A percentile compares a stretch with the other conserved stretches of the same genome.
Conservation (phyloP, 441 rosid genomes). For the Cnidoscolus chayamansa region DNA sequence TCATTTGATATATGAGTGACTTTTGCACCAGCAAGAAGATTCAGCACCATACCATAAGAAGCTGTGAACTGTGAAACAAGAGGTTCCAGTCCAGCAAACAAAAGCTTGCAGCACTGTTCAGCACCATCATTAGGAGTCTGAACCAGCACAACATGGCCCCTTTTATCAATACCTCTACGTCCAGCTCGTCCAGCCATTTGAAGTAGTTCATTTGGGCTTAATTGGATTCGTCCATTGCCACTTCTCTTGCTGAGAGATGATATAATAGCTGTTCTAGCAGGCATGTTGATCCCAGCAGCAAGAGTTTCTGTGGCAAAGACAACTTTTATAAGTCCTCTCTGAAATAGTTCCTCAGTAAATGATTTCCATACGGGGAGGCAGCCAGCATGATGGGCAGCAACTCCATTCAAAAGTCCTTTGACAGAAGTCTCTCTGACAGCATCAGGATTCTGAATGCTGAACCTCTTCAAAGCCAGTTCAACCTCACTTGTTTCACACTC, state of each 20-base stretch:
- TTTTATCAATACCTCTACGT: conserved; percentile 86
- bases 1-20: conserved; percentile 57
- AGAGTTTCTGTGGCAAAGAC: conserved; percentile 97
- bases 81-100: conserved; percentile 82
- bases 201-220: conserved; percentile 80
- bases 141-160: conserved; percentile 77
- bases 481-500: conserved; percentile 80
- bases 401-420: conserved; percentile 78
- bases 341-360: conserved; percentile 86
- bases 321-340: conserved; percentile 85
- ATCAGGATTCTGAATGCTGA: conserved; percentile 80
- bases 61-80: conserved; percentile 94
- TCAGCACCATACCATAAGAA: conserved; percentile 96
- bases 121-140: conserved; percentile 89
- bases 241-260: conserved; percentile 76
- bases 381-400: conserved; percentile 97
- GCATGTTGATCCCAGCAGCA: conserved; percentile 99
- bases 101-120: conserved; percentile 83
- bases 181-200: conserved; percentile 99
- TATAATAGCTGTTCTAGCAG: conserved; percentile 89
- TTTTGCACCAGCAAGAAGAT: conserved; percentile 81
- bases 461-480: conserved; percentile 80
- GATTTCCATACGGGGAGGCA: conserved; percentile 97
- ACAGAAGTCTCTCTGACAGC: conserved; percentile 84
- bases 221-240: conserved; percentile 59